Conservation (phyloP, 2,329 filamentous ascomycete species). For the Stromatinia cepivora region DNA sequence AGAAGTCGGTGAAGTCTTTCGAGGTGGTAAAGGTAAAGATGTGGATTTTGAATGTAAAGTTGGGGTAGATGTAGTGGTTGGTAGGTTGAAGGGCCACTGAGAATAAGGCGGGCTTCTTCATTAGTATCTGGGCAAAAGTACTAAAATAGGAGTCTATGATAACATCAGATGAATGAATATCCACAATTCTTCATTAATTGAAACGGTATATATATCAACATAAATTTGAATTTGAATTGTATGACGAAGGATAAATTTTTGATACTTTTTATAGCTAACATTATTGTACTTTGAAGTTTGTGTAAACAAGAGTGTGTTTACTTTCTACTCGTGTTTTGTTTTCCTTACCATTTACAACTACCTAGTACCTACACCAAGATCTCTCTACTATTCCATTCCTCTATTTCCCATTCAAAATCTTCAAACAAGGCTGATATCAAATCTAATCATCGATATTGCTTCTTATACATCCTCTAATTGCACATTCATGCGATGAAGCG, state of each 20-base stretch:
- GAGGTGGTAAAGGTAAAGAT: neutral
- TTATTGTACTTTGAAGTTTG: neutral
- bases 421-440: neutral
- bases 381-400: too few species aligned
- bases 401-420: too few species aligned
- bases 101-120: neutral
- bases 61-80: neutral
- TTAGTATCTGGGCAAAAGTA: neutral
- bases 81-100: neutral
- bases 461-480: neutral
- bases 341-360: too few species aligned
- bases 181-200: neutral
- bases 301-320: neutral
- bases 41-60: neutral
- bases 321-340: too few species aligned
- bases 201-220: neutral
- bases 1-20: neutral
- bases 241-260: neutral
- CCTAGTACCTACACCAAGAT: too few species aligned
- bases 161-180: neutral
- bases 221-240: neutral
- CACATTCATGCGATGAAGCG: slow-evolving; percentile 9
- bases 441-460: neutral
- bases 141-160: neutral
- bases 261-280: too few species aligned